A percentile compares a stretch with the other conserved stretches of the same genome.
These are phyloP conservation scores for Prunus davidiana DNA, from an alignment of 306 rosid genomes.

Conservation along the genomic window DNA sequence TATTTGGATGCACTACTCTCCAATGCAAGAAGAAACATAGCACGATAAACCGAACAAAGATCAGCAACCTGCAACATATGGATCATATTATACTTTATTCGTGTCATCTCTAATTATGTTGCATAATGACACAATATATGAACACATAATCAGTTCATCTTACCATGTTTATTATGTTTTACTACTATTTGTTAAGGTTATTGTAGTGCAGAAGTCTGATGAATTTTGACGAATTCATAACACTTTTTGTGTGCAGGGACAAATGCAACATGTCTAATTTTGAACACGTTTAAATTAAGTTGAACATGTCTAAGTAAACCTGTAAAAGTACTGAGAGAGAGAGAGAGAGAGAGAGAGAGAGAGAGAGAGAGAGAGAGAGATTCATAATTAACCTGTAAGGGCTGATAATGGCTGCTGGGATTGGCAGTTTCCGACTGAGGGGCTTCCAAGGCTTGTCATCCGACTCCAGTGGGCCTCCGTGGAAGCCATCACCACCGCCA, in stretches of 20 bases:
- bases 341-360: too few relatives aligned
- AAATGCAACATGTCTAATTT: not conserved
- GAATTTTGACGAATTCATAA: not conserved
- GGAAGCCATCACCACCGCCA: slow-evolving; percentile 32
- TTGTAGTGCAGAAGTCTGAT: not conserved
- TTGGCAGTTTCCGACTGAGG: slow-evolving; percentile 49
- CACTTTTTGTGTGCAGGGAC: not conserved
- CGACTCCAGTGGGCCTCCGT: slow-evolving; percentile 48
- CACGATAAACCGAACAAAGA: slow-evolving; percentile 52
- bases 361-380: not conserved
- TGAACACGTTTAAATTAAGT: too few relatives aligned
- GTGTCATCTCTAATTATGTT: not conserved
- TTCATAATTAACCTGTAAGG: slow-evolving; percentile 63
- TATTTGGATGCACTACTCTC: slow-evolving; percentile 71
- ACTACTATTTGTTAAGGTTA: not conserved
- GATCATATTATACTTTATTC: not conserved
- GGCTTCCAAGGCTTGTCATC: slow-evolving; percentile 79
- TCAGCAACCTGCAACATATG: slow-evolving; percentile 46
- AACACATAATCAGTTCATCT: slow-evolving; percentile 1
- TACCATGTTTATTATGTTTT: not conserved
- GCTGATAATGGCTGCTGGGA: slow-evolving; percentile 57
- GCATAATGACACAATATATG: not conserved
- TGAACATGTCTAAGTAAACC: too few relatives aligned
- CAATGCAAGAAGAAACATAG: slow-evolving; percentile 65
- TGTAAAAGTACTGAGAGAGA: too few relatives aligned